phyloP scores from a whole-genome alignment of 352 stramenopile species.

The Phytopythium boreale region DNA sequence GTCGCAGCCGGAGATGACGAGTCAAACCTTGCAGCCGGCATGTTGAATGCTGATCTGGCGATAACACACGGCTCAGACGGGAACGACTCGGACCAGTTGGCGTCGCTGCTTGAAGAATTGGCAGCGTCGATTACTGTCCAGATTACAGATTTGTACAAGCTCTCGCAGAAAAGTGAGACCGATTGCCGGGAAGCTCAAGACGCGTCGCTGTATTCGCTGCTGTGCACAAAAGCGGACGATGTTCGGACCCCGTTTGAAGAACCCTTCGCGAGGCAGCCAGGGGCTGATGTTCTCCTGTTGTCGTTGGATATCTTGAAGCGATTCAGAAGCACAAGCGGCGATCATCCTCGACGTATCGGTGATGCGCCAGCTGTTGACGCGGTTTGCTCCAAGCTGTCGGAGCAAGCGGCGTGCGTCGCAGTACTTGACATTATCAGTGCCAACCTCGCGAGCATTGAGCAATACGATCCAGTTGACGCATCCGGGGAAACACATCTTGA shows the following conservation, averaged over 20 bases:
- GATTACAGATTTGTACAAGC: constrained; percentile 30
- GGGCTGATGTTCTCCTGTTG: constrained; percentile 43
- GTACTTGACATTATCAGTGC: constrained; percentile 55
- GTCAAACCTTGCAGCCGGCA: not conserved
- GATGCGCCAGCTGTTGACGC: not conserved
- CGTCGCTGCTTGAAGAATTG: constrained; percentile 12
- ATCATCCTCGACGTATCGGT: not conserved
- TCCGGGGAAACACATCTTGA: constrained; percentile 24
- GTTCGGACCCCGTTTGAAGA: constrained; percentile 56
- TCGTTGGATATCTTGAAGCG: constrained; percentile 47
- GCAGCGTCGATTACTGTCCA: constrained; percentile 22
- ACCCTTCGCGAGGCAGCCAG: constrained; percentile 71
- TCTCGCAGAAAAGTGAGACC: constrained; percentile 10
- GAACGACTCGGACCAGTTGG: not conserved
- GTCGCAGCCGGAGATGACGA: not conserved
- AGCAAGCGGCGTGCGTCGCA: constrained; percentile 25
- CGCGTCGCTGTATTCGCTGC: constrained; percentile 3
- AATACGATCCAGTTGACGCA: constrained; percentile 44
- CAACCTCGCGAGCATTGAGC: constrained; percentile 64
- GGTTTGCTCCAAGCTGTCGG: not conserved
- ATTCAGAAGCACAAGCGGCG: constrained; percentile 16
- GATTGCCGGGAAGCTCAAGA: constrained; percentile 4
- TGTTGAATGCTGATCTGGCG: not conserved
- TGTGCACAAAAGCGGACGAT: not conserved
- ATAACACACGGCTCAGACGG: not conserved